phyloP scores from a whole-genome alignment of 805 yeast species.

The Ogataea glucozyma region DNA sequence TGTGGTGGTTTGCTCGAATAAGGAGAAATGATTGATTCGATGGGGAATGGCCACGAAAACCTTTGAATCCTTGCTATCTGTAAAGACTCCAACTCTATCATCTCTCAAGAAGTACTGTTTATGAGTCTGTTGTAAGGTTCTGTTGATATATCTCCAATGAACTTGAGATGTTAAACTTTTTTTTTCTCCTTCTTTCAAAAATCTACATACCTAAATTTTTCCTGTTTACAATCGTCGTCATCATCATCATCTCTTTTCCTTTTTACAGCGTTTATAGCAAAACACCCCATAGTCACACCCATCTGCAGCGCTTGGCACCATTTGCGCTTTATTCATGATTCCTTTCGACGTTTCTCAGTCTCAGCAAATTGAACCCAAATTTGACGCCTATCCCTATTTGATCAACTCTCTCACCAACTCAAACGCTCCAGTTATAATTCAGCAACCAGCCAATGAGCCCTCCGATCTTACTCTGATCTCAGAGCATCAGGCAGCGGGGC shows the following conservation, averaged over 20 bases:
- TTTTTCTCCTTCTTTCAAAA: background rate
- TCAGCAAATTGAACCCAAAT: conserved; percentile 4
- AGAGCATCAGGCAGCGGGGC: background rate
- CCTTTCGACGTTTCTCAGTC: conserved; percentile 11
- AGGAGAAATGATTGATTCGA: no score
- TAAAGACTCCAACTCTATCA: no score
- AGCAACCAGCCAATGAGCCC: background rate
- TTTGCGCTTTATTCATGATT: conserved; percentile 1
- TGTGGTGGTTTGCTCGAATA: no score
- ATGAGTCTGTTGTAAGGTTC: no score
- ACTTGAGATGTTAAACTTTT: no score
- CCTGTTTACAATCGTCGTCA: conserved; percentile 4
- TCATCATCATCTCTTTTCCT: background rate
- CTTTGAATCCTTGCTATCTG: no score
- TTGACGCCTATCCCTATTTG: conserved; percentile 9
- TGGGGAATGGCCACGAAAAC: no score
- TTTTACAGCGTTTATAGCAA: conserved; percentile 2
- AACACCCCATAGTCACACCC: background rate
- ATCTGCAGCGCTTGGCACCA: background rate
- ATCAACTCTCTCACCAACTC: background rate
- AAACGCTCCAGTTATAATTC: conserved; percentile 3
- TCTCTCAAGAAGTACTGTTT: no score
- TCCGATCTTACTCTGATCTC: background rate
- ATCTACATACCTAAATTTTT: no score
- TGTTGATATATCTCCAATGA: no score